phyloP scores from a whole-genome alignment of 2,329 filamentous ascomycete species.

The Pseudogymnoascus verrucosus region DNA sequence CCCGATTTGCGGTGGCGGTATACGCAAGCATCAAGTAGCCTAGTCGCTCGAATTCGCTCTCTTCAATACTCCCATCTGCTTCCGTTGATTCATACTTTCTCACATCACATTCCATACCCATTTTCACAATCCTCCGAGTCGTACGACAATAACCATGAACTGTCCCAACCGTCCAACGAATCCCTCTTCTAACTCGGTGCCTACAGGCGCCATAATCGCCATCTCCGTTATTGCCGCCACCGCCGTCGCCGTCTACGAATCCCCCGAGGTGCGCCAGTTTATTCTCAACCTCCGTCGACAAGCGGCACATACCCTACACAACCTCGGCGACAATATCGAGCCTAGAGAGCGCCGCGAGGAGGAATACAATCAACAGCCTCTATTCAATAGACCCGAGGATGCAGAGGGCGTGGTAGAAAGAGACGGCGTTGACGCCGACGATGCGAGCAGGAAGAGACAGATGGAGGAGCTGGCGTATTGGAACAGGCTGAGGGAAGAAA shows the following conservation, averaged over 20 bases:
- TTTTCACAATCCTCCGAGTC: background rate
- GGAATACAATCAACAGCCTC: conserved; percentile 33
- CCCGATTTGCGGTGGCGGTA: background rate
- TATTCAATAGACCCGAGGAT: conserved; percentile 59
- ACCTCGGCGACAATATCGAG: conserved; percentile 49
- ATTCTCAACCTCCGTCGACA: conserved; percentile 53
- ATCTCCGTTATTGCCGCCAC: conserved; percentile 26
- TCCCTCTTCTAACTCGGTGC: conserved; percentile 9
- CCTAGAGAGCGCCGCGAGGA: conserved; percentile 32
- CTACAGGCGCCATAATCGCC: conserved; percentile 28
- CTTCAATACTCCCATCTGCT: background rate
- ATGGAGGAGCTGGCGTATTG: conserved; percentile 59
- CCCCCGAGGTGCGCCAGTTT: conserved; percentile 53
- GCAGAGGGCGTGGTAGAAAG: conserved; percentile 53
- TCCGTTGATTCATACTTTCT: conserved; percentile 9
- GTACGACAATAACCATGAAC: conserved; percentile 13
- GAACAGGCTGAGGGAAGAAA: conserved; percentile 50
- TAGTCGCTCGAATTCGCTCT: background rate
- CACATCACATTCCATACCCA: conserved; percentile 1
- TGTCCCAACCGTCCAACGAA: conserved; percentile 26
- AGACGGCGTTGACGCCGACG: conserved; percentile 51
- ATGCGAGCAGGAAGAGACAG: conserved; percentile 52
- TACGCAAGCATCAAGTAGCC: background rate
- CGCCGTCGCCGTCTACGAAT: conserved; percentile 47
- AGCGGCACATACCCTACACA: conserved; percentile 52